A percentile compares a stretch with the other conserved stretches of the same genome.
These are phyloP conservation scores for Trichophyton benhamiae DNA, from an alignment of 2,329 filamentous ascomycete genomes.

Conservation along the genomic window DNA sequence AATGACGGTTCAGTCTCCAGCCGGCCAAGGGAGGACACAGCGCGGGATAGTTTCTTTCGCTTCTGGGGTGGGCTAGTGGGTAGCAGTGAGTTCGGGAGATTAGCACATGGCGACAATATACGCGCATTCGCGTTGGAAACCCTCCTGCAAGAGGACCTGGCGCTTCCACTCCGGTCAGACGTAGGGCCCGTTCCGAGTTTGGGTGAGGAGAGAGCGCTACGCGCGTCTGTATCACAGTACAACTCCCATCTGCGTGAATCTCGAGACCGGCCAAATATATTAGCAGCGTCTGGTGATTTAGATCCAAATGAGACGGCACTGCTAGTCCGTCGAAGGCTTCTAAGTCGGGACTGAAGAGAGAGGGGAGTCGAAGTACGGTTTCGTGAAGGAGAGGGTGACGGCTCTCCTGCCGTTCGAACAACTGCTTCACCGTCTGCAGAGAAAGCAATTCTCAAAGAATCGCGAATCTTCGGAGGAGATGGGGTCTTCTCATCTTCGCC, in stretches of 20 bases:
- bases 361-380: conserved; percentile 39
- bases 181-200: conserved; percentile 49
- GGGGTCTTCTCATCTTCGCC: conserved; percentile 30
- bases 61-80: conserved; percentile 41
- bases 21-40: conserved; percentile 50
- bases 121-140: neutral
- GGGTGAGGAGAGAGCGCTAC: conserved; percentile 67
- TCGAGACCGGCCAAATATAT: conserved; percentile 61
- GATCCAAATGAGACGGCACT: conserved; percentile 47
- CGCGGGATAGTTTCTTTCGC: conserved; percentile 49
- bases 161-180: neutral
- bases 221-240: conserved; percentile 68
- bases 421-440: conserved; percentile 87
- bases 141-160: neutral
- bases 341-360: conserved; percentile 37
- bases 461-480: conserved; percentile 29
- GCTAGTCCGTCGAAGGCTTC: conserved; percentile 55
- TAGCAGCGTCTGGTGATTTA: conserved; percentile 20
- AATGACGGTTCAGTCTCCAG: conserved; percentile 39
- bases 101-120: conserved; percentile 24
- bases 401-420: conserved; percentile 56
- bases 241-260: conserved; percentile 87
- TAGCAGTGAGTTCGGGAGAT: conserved; percentile 39
- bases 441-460: conserved; percentile 61
- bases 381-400: conserved; percentile 54